Percentiles rank a stretch among this genome's conserved stretches.
phyloP scores from a whole-genome alignment of 2,329 filamentous ascomycete species.

The Thielaviopsis populi region DNA sequence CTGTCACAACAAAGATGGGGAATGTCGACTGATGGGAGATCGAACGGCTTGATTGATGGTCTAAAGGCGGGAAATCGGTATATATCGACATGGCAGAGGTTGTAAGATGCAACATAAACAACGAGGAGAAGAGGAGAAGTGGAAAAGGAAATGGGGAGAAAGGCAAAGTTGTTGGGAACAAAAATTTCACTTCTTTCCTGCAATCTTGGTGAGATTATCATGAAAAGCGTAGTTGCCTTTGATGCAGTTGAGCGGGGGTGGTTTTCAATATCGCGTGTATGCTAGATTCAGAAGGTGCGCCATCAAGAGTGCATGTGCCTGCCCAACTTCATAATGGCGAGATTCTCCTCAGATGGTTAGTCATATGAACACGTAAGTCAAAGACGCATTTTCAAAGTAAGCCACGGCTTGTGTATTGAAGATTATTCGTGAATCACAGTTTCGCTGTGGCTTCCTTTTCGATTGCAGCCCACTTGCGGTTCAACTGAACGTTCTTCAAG shows the following conservation, averaged over 20 bases:
- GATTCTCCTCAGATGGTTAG: neutral
- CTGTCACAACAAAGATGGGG: neutral
- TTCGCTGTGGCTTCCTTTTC: constrained; percentile 34
- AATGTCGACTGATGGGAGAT: neutral
- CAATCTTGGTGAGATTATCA: neutral
- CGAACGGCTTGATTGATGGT: neutral
- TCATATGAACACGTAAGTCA: too few relatives aligned
- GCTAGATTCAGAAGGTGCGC: neutral
- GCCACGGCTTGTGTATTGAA: neutral
- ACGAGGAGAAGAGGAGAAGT: neutral
- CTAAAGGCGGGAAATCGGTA: neutral
- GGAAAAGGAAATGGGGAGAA: neutral
- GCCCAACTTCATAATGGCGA: neutral
- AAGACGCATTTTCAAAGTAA: too few relatives aligned
- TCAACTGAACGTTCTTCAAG: constrained; percentile 53
- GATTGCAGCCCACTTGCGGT: constrained; percentile 52
- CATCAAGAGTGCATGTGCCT: too few relatives aligned
- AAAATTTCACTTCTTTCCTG: neutral
- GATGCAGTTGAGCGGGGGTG: neutral
- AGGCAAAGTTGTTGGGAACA: neutral
- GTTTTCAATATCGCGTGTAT: neutral
- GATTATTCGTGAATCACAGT: constrained; percentile 22
- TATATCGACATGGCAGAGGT: neutral
- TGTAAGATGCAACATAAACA: neutral
- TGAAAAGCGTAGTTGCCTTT: neutral